phyloP scores from a whole-genome alignment of 495 filamentous ascomycete genomes.

The Penicillium maclennaniae region DNA sequence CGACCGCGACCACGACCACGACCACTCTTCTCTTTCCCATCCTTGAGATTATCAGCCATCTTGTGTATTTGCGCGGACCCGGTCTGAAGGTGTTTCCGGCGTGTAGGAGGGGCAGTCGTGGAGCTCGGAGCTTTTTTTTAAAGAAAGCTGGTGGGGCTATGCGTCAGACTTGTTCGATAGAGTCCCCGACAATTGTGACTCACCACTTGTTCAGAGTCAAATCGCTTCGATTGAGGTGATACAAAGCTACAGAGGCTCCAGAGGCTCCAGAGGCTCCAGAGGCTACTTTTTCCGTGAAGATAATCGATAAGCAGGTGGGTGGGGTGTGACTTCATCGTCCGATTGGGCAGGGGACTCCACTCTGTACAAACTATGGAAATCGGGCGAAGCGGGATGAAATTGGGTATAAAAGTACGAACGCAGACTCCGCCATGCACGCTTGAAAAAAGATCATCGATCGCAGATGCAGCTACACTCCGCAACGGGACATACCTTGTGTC shows the following conservation, averaged over 20 bases:
- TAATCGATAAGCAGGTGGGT: neutral
- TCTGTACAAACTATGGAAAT: slow-evolving; percentile 1
- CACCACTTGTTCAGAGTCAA: neutral
- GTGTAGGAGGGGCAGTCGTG: slow-evolving; percentile 2
- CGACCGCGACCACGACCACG: slow-evolving; percentile 20
- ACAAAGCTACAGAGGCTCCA: neutral
- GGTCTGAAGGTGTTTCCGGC: neutral
- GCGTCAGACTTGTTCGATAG: slow-evolving; percentile 4
- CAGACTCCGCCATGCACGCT: neutral
- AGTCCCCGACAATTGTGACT: neutral
- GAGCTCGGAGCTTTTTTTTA: neutral
- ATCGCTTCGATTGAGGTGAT: neutral
- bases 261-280: neutral
- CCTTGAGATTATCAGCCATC: slow-evolving; percentile 4
- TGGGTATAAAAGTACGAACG: slow-evolving; percentile 15
- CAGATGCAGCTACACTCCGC: slow-evolving; percentile 87
- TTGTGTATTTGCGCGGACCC: neutral
- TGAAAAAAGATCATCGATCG: slow-evolving; percentile 32
- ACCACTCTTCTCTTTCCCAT: slow-evolving; percentile 9
- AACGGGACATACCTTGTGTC: slow-evolving; percentile 79
- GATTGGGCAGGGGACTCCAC: neutral
- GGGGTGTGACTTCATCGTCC: neutral
- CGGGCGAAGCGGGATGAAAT: neutral
- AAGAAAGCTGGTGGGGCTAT: slow-evolving; percentile 4
- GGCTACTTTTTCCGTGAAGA: neutral